Evolutionary conservation across 1,139 yeast species (phyloP).

Genomic region (Debaryomyces nepalensis): DNA sequence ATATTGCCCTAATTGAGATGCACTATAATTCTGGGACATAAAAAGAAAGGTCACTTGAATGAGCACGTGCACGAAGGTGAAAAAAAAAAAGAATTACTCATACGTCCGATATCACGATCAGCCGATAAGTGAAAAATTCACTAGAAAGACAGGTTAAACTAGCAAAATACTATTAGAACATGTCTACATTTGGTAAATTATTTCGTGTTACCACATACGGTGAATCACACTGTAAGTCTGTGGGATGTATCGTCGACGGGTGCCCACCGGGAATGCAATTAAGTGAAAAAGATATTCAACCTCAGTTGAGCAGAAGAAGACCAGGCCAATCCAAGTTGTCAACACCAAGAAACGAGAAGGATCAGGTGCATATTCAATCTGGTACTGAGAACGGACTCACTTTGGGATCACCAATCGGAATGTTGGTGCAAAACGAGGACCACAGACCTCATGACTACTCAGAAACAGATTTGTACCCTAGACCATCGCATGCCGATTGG

Average conservation of each 20-base stretch:
- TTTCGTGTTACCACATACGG: slow-evolving; percentile 91
- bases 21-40: background rate
- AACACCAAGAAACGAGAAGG: slow-evolving; percentile 96
- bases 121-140: slow-evolving; percentile 4
- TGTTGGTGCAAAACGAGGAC: slow-evolving; percentile 91
- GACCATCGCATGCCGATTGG: slow-evolving; percentile 98
- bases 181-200: slow-evolving; percentile 52
- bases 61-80: background rate
- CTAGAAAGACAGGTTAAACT: background rate
- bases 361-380: slow-evolving; percentile 87
- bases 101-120: background rate
- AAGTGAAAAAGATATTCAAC: slow-evolving; percentile 87
- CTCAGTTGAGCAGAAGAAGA: slow-evolving; percentile 94
- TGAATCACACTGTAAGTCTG: slow-evolving; percentile 97
- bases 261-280: slow-evolving; percentile 93
- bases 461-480: slow-evolving; percentile 92
- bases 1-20: slow-evolving; percentile 7
- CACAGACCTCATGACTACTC: slow-evolving; percentile 96
- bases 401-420: slow-evolving; percentile 93
- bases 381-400: slow-evolving; percentile 93
- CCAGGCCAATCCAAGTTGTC: slow-evolving; percentile 94
- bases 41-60: background rate
- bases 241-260: slow-evolving; percentile 98
- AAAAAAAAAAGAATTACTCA: slow-evolving; percentile 9
- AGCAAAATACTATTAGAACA: slow-evolving; percentile 15